Evolutionary conservation across 345 rosid genomes (phyloP).

Genomic region (Lumnitzera littorea): DNA sequence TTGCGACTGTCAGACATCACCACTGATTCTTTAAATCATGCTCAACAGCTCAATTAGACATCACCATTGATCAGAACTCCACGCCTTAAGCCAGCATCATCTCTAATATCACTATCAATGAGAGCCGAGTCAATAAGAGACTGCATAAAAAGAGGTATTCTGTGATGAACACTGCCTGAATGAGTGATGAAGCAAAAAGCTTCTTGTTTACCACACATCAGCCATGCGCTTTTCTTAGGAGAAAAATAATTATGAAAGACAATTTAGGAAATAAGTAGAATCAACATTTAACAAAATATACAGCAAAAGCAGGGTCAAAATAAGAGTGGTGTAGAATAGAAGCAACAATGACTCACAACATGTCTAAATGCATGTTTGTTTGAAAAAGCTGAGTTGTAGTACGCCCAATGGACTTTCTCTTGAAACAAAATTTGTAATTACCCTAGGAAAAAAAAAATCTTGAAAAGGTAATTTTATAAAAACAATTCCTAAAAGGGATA

Average conservation of each 20-base stretch:
- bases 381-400: too few species aligned
- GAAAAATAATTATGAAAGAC: too few species aligned
- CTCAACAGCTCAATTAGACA: conserved; percentile 10
- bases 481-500: too few species aligned
- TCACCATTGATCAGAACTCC: conserved; percentile 20
- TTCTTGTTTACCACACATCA: neutral
- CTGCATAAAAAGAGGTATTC: conserved; percentile 22
- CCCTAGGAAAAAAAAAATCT: too few species aligned
- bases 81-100: conserved; percentile 26
- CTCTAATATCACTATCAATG: conserved; percentile 26
- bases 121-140: conserved; percentile 38
- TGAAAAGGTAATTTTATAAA: too few species aligned
- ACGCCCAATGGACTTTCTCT: too few species aligned
- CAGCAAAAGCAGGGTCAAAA: too few species aligned
- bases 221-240: neutral
- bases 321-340: too few species aligned
- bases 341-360: too few species aligned
- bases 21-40: neutral
- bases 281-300: neutral
- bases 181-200: neutral
- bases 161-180: neutral
- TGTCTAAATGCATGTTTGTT: too few species aligned
- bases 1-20: too few species aligned
- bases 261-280: neutral
- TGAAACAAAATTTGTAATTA: too few species aligned